phyloP scores from a whole-genome alignment of 2,329 filamentous ascomycete species.

The Pseudogymnoascus sp. region DNA sequence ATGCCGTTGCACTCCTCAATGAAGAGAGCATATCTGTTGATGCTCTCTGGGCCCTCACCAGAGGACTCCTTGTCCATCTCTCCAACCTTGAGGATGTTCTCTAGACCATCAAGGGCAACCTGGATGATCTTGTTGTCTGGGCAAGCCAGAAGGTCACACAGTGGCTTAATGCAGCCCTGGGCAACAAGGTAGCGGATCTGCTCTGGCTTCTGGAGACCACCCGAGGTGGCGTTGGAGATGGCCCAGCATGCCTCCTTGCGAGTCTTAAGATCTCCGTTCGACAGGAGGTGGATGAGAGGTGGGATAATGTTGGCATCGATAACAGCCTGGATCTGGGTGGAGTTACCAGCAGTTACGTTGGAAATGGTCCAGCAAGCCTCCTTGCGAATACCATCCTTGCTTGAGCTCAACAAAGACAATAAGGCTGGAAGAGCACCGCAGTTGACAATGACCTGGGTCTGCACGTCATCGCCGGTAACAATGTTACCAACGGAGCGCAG shows the following conservation, averaged over 20 bases:
- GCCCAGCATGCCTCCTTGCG: slow-evolving; percentile 99
- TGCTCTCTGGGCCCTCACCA: slow-evolving; percentile 63
- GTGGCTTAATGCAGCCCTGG: slow-evolving; percentile 92
- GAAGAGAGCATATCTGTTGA: slow-evolving; percentile 96
- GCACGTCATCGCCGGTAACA: slow-evolving; percentile 94
- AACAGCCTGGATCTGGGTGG: slow-evolving; percentile 91
- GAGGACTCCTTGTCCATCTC: slow-evolving; percentile 95
- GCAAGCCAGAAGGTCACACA: slow-evolving; percentile 90
- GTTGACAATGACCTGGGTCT: slow-evolving; percentile 99
- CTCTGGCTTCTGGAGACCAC: slow-evolving; percentile 95
- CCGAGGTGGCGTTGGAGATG: slow-evolving; percentile 96
- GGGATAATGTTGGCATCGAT: slow-evolving; percentile 96
- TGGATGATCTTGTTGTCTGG: slow-evolving; percentile 99
- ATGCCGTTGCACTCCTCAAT: slow-evolving; percentile 98
- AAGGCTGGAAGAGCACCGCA: slow-evolving; percentile 87
- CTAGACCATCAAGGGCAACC: slow-evolving; percentile 90
- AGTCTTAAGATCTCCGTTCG: slow-evolving; percentile 97
- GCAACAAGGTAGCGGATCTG: slow-evolving; percentile 93
- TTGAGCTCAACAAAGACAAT: slow-evolving; percentile 88
- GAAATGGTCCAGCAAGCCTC: slow-evolving; percentile 99
- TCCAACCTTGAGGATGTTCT: slow-evolving; percentile 99
- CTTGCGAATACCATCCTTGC: slow-evolving; percentile 98
- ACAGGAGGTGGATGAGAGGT: slow-evolving; percentile 88
- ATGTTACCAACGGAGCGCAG: slow-evolving; percentile 98
- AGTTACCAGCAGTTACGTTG: slow-evolving; percentile 97